Conservation (phyloP, 768 basidiomycete species). For the Suillus americanus region DNA sequence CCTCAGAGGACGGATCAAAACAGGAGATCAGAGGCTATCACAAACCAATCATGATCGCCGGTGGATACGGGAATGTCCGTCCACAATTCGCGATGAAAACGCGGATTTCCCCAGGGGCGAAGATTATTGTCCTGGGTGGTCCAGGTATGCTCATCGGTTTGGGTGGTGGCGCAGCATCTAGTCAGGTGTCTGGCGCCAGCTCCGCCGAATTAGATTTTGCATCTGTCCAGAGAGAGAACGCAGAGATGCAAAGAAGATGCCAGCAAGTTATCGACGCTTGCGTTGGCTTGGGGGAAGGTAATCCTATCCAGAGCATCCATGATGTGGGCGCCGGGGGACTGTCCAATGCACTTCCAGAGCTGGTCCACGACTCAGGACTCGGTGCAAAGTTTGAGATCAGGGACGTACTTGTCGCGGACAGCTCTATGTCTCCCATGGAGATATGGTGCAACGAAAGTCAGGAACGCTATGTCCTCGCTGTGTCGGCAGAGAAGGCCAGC, state of each 20-base stretch:
- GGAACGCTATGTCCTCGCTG: conserved; percentile 94
- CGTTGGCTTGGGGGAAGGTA: conserved; percentile 53
- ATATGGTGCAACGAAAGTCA: conserved; percentile 99
- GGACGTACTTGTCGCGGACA: conserved; percentile 88
- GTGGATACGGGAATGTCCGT: conserved; percentile 92
- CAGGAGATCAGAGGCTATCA: conserved; percentile 91
- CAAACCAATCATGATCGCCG: conserved; percentile 99
- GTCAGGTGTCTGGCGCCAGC: conserved; percentile 86
- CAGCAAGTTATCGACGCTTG: conserved; percentile 98
- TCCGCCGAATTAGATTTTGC: conserved; percentile 96
- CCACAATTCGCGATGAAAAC: conserved; percentile 80
- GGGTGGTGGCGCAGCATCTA: conserved; percentile 95
- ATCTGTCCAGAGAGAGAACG: conserved; percentile 95
- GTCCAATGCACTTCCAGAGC: conserved; percentile 94
- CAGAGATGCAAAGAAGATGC: conserved; percentile 96
- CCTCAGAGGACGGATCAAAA: conserved; percentile 43
- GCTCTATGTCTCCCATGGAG: conserved; percentile 97
- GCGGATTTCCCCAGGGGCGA: conserved; percentile 75
- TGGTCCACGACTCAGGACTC: conserved; percentile 93
- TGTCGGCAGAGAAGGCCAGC: conserved; percentile 60
- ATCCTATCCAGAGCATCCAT: conserved; percentile 94
- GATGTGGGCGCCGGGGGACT: conserved; percentile 98
- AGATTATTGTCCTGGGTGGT: conserved; percentile 90
- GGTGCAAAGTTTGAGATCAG: conserved; percentile 94
- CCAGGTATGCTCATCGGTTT: conserved; percentile 96